Evolutionary conservation across 2,329 filamentous ascomycete species (phyloP).

Genomic region (Pyrenophora seminiperda): DNA sequence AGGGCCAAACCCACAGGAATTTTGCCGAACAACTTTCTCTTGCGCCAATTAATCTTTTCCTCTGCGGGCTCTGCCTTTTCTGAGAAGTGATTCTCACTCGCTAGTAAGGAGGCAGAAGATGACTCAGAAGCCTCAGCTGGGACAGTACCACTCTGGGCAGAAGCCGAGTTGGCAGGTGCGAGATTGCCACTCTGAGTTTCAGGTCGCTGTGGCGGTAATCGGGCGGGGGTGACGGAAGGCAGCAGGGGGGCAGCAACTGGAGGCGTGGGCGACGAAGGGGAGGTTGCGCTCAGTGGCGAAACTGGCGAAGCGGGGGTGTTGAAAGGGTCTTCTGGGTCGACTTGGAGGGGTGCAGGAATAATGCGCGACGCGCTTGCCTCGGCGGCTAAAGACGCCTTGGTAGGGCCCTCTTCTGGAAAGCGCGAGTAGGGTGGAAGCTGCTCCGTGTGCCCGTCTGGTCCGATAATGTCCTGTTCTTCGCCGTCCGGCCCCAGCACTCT

Average conservation of each 20-base stretch:
- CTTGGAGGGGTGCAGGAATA: conserved; percentile 24
- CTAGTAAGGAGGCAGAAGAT: conserved; percentile 34
- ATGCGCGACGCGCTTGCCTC: conserved; percentile 42
- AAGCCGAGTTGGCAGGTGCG: conserved; percentile 23
- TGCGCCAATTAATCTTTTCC: conserved; percentile 43
- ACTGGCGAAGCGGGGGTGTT: conserved; percentile 31
- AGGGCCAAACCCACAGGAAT: conserved; percentile 59
- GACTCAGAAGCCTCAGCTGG: conserved; percentile 37
- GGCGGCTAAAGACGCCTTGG: conserved; percentile 58
- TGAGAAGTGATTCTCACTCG: conserved; percentile 27
- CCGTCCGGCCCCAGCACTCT: conserved; percentile 76
- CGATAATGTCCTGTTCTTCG: conserved; percentile 87
- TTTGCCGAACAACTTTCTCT: conserved; percentile 54
- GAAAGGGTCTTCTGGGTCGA: conserved; percentile 35
- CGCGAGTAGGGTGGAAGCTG: conserved; percentile 89
- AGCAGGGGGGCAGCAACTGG: conserved; percentile 30
- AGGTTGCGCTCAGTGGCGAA: conserved; percentile 26
- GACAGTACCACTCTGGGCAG: conserved; percentile 16
- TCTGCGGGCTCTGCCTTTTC: conserved; percentile 39
- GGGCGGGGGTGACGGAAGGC: conserved; percentile 34
- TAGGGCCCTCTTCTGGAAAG: conserved; percentile 76
- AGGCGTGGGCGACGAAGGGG: conserved; percentile 26
- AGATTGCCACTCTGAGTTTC: conserved; percentile 39
- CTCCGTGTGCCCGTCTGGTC: conserved; percentile 85
- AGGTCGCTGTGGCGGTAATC: conserved; percentile 38